A percentile compares a stretch with the other conserved stretches of the same genome.
phyloP scores from a whole-genome alignment of 169 alveolate genomes.

The Eimeria acervulina region DNA sequence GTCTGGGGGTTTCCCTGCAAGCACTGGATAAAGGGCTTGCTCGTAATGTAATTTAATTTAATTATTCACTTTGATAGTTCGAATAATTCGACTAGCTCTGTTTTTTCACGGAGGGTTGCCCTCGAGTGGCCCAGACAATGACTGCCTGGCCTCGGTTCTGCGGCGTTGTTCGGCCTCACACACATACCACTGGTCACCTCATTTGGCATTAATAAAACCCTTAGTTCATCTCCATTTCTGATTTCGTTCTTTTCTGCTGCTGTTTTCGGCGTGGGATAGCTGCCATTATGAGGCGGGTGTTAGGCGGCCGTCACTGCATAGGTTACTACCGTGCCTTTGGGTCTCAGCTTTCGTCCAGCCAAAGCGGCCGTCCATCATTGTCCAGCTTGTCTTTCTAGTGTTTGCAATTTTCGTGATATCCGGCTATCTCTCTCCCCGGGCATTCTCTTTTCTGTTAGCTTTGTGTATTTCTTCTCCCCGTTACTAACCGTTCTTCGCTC shows the following conservation, averaged over 20 bases:
- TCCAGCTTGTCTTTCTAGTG: background rate
- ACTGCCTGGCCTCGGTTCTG: background rate
- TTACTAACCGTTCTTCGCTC: background rate
- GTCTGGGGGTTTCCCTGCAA: background rate
- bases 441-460: background rate
- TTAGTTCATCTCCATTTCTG: background rate
- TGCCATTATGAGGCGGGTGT: background rate
- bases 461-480: background rate
- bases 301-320: background rate
- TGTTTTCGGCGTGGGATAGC: background rate
- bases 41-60: background rate
- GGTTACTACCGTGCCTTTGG: background rate
- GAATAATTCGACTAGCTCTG: background rate
- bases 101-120: background rate
- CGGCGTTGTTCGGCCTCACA: background rate
- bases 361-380: conserved; percentile 2
- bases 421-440: background rate
- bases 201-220: background rate
- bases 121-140: background rate
- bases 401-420: background rate
- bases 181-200: background rate
- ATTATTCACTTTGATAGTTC: background rate
- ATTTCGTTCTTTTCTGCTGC: background rate
- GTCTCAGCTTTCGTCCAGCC: conserved; percentile 14
- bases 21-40: background rate